Evolutionary conservation across 805 yeast species (phyloP).

Genomic region (Starmerella kuoi): DNA sequence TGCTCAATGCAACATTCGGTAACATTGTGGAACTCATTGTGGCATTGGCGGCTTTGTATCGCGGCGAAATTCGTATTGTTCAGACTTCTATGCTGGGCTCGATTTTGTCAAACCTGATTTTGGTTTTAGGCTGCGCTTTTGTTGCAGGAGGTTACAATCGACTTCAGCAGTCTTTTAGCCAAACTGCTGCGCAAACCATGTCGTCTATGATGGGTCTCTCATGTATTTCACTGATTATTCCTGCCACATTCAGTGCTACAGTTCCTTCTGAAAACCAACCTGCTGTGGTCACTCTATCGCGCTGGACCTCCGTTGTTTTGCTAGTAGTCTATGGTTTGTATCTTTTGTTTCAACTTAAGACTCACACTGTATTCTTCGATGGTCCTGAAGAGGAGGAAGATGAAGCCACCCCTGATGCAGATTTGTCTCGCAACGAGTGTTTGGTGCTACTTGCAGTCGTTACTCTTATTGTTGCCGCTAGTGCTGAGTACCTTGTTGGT

Average conservation of each 20-base stretch:
- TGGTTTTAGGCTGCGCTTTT: conserved; percentile 93
- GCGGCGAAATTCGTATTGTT: conserved; percentile 83
- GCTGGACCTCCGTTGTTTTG: conserved; percentile 75
- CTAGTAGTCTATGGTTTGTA: conserved; percentile 66
- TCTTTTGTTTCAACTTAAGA: conserved; percentile 74
- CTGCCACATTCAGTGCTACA: conserved; percentile 85
- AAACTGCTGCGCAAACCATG: conserved; percentile 98
- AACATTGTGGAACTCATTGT: conserved; percentile 96
- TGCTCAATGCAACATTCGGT: conserved; percentile 92
- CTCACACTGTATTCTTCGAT: conserved; percentile 71
- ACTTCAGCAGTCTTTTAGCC: conserved; percentile 78
- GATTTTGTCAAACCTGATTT: conserved; percentile 70
- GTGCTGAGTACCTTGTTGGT: conserved; percentile 90
- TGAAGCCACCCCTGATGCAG: conserved; percentile 30
- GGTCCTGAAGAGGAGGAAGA: conserved; percentile 32
- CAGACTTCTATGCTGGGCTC: conserved; percentile 97
- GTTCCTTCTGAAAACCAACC: conserved; percentile 32
- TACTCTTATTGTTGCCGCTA: conserved; percentile 70
- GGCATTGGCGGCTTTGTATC: conserved; percentile 72
- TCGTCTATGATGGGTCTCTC: conserved; percentile 84
- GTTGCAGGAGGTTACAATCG: conserved; percentile 83
- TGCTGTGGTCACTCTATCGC: conserved; percentile 57
- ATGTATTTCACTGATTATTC: conserved; percentile 75
- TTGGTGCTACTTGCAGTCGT: conserved; percentile 43
- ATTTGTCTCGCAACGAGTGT: conserved; percentile 44